Evolutionary conservation across 2,329 filamentous ascomycete genomes (phyloP), one percentile per base, ranked within the genome.

Genomic region (Pyricularia grisea): DNA sequence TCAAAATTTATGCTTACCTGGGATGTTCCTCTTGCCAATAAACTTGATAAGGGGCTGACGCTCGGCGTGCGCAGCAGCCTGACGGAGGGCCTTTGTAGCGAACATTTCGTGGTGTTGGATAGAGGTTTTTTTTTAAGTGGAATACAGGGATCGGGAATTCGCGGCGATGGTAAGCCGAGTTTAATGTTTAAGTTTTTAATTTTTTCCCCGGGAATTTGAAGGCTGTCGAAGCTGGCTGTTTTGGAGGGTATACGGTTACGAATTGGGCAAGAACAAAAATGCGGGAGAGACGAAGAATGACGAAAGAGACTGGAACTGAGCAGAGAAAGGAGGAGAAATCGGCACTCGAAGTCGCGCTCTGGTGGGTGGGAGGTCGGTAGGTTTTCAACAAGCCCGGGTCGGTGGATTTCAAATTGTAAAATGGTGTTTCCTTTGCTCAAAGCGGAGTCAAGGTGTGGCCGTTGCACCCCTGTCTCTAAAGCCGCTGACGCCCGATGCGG

Each of bases 41-140:
- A 90, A 90, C 75, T 81, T 82, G 78, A 90, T 90, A 75, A 87
- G 78, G 71, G 87, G 87, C 67, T 82, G 83, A 74, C 87, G 86
- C 81, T 88, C 85, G 72, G 84, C 84, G 75, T 85, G 84, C 75
- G 83, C 84, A 73, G 84, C 84, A 73, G 84, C 85, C 80, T 87
- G 86, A 74, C 86, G 86, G 69, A 89, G 82, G 72, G 79, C 80
- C 76, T 81, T 81, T 69, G 87, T 87, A 66, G 84, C 79, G 72
- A 85, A 83, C 87, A 89, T 89, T 73, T 55, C 65, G 67, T 42
- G 17, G 50, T 30, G n/a, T 30, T 68, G 42, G 23, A 28, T 20
- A n/a, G 14, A 27, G 66, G 66, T 61, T 23, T 17, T 25, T 2
- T 10, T 25, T n/a, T 14, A 2, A 4, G 2, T 11, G 63, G 28